Base-by-base conservation (phyloP, 257 asterid genomes). In the Capsicum chinense region DNA sequence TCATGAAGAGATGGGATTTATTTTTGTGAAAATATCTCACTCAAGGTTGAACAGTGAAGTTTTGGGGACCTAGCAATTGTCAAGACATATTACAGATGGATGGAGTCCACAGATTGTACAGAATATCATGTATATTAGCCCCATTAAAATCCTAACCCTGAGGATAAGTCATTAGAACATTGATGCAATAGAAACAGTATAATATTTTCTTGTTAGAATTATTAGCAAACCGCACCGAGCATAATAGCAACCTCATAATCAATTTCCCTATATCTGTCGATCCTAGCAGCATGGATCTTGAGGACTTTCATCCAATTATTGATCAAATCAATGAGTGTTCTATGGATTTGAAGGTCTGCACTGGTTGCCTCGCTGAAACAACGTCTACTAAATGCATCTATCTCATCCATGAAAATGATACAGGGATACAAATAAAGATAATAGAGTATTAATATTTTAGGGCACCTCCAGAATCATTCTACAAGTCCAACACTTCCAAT, bases 351-450 rank as follows among this genome's bases (percentile, higher is more conserved):
- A 86, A 97, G 97, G 83, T 95, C 98, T 67, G 98, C 99, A 89
- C 97, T 94, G 15, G 99, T 95, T 86, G 98, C 98, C 88, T 94
- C 98, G 48, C 98, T 95, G 86, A 95, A 95, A 81, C 97, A 95
- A 11, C 97, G 93, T 14, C 99, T 98, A 82, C 98, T 97, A 83
- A 93, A 93, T 79, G 97, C 99, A 89, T 95, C 99, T 70, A 95
- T 95, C 92, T 95, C 98, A 84, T 94, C 98, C 99, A 94, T 95
- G 87, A 95, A 95, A 56, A 95, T 95, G 87, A 95, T 95, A 92
- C 99, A 95, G 19, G 99, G 98, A 98, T 95, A 80, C 83, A 85
- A 76, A 2, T 6, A 79, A n/a, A 39, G 56, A 62, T 35, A 26
- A 59, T 42, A 0, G 11, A 64, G 13, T 10, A 4, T 64, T 16